Percentiles rank a stretch among this genome's conserved stretches.
phyloP scores from a whole-genome alignment of 2,329 filamentous ascomycete species.

The Diplodia scrobiculata region DNA sequence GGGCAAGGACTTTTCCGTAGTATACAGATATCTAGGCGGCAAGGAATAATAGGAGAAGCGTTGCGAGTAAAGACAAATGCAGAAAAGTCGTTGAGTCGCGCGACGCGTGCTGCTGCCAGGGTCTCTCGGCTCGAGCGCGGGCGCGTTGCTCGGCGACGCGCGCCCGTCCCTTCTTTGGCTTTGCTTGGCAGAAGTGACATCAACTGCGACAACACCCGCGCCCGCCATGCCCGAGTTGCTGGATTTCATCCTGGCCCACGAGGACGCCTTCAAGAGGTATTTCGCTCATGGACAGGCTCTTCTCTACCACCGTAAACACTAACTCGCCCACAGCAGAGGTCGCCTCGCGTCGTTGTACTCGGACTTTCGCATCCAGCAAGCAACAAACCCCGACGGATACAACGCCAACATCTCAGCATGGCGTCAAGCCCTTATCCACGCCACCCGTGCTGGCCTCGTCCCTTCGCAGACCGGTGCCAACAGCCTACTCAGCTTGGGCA shows the following conservation, averaged over 20 bases:
- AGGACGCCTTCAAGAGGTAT: constrained; percentile 54
- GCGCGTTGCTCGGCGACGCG: constrained; percentile 10
- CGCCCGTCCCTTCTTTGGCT: constrained; percentile 4
- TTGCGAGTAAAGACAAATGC: neutral
- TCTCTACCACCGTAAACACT: constrained; percentile 29
- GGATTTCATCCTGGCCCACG: constrained; percentile 58
- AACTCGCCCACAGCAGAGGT: constrained; percentile 54
- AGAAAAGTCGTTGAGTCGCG: neutral
- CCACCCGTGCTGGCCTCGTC: constrained; percentile 65
- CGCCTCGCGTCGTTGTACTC: constrained; percentile 85
- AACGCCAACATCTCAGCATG: constrained; percentile 77
- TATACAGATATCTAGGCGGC: constrained; percentile 54
- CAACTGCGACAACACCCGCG: constrained; percentile 16
- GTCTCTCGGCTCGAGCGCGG: neutral
- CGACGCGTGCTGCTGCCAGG: neutral
- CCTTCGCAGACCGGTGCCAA: constrained; percentile 46
- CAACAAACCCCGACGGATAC: constrained; percentile 83
- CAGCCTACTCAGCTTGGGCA: constrained; percentile 55
- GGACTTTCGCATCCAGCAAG: constrained; percentile 74
- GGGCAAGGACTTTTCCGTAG: constrained; percentile 55
- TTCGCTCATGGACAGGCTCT: neutral
- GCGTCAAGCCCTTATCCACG: constrained; percentile 71
- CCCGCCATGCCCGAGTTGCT: constrained; percentile 66
- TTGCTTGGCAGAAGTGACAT: constrained; percentile 28
- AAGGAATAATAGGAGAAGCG: constrained; percentile 42